Evolutionary conservation across 2,329 filamentous ascomycete genomes (phyloP).

Genomic region (Cadophora sp.): DNA sequence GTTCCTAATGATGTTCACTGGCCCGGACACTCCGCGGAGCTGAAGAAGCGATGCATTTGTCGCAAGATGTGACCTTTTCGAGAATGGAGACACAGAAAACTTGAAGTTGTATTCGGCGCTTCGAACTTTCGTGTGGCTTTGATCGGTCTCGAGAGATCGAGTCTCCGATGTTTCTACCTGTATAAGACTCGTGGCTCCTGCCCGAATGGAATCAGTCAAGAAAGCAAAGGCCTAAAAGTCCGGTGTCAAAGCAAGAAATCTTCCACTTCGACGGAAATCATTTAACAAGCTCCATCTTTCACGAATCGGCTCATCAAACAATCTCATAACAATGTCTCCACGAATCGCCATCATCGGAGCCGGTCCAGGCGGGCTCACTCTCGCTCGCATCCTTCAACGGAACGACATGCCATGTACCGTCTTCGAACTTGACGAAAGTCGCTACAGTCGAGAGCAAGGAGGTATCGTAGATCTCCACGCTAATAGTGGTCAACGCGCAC

Average conservation of each 20-base stretch:
- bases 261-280: no score
- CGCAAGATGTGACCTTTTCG: not conserved
- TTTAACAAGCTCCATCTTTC: not conserved
- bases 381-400: slow-evolving; percentile 34
- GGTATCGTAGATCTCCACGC: slow-evolving; percentile 57
- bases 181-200: not conserved
- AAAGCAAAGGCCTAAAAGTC: not conserved
- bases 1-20: not conserved
- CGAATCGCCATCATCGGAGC: slow-evolving; percentile 35
- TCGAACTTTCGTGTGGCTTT: not conserved
- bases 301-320: not conserved
- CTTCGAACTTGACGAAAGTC: slow-evolving; percentile 43
- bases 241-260: no score
- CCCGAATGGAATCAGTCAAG: not conserved
- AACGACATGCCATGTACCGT: slow-evolving; percentile 39
- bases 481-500: slow-evolving; percentile 41
- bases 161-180: not conserved
- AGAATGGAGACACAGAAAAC: not conserved
- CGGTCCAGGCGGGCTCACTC: slow-evolving; percentile 31
- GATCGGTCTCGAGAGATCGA: not conserved
- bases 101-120: not conserved
- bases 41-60: not conserved
- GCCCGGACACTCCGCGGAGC: slow-evolving; percentile 10
- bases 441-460: slow-evolving; percentile 29
- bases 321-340: slow-evolving; percentile 14